Evolutionary conservation across 306 rosid genomes (phyloP), one percentile per base, ranked within the genome.

Genomic region (Acacia confusa): DNA sequence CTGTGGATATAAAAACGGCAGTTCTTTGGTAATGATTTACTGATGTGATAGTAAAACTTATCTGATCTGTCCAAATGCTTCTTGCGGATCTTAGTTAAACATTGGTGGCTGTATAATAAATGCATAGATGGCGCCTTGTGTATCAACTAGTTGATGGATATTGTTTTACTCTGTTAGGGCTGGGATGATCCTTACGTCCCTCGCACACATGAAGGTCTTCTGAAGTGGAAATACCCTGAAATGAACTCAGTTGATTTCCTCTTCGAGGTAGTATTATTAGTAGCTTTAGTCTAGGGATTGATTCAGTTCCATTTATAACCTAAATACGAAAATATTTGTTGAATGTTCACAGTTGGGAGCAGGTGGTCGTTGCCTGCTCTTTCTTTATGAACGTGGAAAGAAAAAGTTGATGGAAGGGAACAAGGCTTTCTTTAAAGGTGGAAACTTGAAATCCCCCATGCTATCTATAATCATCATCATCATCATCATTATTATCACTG

Each of bases 151-250:
- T 53, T 20, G 40, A 8, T 80, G 76, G 24, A 63, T 57, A 22
- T 47, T 67, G 40, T 40, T 19, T 57, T 77, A 79, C 71, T 79
- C 71, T 85, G 53, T 70, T 87, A 95, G 98, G 98, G 99, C 73
- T 95, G 99, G 98, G 99, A 95, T 87, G 99, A 95, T 90, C 96
- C 99, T 30, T 93, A 93, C 81, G 85, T 92, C 84, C 97, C 97
- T 63, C 98, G 99, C 79, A 95, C 99, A n/a, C 99, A 95, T 83
- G 98, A 92, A 89, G 99, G 99, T 55, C 99, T 95, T 85, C 82
- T 95, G 87, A 95, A 93, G 87, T 95, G 99, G 99, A 95, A 95
- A 85, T 93, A 88, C 84, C 86, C 96, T 22, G 88, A 89, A 60
- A 85, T 95, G 99, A 95, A 95, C 91, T 90, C 99, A 32, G 94